phyloP scores from a whole-genome alignment of 345 rosid species.

The Melaleuca quinquenervia region DNA sequence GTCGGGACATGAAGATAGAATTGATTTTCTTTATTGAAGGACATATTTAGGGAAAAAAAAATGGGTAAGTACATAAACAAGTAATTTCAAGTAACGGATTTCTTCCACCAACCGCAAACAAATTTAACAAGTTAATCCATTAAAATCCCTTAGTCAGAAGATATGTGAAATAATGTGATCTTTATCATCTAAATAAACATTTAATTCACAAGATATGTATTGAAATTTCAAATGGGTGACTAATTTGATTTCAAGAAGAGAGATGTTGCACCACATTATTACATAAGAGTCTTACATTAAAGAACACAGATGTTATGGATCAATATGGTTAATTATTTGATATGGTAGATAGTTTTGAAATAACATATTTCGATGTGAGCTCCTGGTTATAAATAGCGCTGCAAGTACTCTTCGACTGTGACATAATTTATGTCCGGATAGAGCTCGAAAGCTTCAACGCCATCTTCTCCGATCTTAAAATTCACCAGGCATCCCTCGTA shows the following conservation, averaged over 20 bases:
- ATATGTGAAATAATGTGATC: not conserved
- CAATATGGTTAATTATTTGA: not conserved
- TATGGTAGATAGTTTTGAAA: not conserved
- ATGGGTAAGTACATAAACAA: not conserved
- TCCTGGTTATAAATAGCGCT: conserved; percentile 15
- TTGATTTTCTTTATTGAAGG: not conserved
- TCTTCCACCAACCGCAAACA: not conserved
- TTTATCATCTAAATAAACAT: not conserved
- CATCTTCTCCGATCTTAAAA: conserved; percentile 34
- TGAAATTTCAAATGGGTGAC: not conserved
- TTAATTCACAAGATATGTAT: not conserved
- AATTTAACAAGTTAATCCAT: not conserved
- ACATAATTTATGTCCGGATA: conserved; percentile 33
- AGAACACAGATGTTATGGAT: not conserved
- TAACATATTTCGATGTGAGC: not conserved
- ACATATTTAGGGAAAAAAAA: not conserved
- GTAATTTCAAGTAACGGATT: not conserved
- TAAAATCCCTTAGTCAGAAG: no score
- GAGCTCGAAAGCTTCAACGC: conserved; percentile 30
- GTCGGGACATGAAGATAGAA: not conserved
- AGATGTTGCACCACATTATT: not conserved
- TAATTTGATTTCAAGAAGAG: not conserved
- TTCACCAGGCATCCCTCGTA: conserved; percentile 51
- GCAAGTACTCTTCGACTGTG: conserved; percentile 25
- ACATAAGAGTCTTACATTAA: not conserved